These are phyloP conservation scores for Moringa oleifera DNA, from an alignment of 345 rosid genomes.

Conservation along the genomic window DNA sequence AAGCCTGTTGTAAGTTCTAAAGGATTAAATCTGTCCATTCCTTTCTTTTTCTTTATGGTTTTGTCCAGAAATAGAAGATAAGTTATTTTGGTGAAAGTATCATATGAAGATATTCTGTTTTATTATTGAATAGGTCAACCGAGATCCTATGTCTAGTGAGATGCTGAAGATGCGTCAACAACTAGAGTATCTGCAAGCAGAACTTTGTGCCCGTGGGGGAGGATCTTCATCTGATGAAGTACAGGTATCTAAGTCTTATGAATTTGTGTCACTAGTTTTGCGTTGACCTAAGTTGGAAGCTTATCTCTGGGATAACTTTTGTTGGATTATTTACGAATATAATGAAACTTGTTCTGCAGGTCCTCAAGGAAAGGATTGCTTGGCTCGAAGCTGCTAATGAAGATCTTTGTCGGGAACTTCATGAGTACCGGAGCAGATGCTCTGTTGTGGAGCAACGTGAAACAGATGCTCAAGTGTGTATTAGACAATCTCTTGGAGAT, in stretches of 20 bases:
- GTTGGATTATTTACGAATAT: background rate
- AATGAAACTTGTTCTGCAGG: slow-evolving; percentile 31
- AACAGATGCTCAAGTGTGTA: slow-evolving; percentile 71
- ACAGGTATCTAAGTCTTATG: slow-evolving; percentile 45
- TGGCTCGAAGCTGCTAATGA: slow-evolving; percentile 94
- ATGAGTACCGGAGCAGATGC: slow-evolving; percentile 70
- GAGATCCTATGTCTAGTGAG: slow-evolving; percentile 96
- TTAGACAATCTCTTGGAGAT: background rate
- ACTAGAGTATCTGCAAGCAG: slow-evolving; percentile 90
- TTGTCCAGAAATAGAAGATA: background rate
- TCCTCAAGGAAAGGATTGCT: slow-evolving; percentile 84
- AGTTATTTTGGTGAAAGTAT: slow-evolving; percentile 1
- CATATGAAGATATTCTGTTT: background rate
- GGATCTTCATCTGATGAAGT: slow-evolving; percentile 76
- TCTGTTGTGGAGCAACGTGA: slow-evolving; percentile 49
- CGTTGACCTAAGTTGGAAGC: background rate
- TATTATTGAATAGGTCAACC: slow-evolving; percentile 54
- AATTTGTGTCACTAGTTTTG: background rate
- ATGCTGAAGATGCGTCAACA: slow-evolving; percentile 98
- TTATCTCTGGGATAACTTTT: background rate
- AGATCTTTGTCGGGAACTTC: slow-evolving; percentile 90
- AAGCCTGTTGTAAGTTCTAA: slow-evolving; percentile 87
- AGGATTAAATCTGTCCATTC: background rate
- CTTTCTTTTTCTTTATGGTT: background rate
- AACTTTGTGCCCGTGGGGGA: slow-evolving; percentile 83